A percentile compares a stretch with the other conserved stretches of the same genome.
phyloP scores from a whole-genome alignment of 192 early-diverging fungal species.

The Mortierella alpina region DNA sequence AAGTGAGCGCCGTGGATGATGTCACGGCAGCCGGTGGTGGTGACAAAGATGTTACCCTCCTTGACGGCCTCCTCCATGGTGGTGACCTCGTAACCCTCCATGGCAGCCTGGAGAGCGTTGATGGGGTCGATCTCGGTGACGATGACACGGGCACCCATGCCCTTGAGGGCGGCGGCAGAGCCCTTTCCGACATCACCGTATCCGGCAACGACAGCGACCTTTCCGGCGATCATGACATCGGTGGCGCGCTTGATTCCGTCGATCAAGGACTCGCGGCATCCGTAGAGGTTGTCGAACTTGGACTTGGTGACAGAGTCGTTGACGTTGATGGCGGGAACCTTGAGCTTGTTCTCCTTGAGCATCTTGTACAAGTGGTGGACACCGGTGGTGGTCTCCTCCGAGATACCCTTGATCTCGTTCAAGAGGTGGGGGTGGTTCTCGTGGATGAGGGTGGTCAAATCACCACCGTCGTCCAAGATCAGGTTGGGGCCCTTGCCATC shows the following conservation, averaged over 20 bases:
- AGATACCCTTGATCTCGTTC: conserved; percentile 90
- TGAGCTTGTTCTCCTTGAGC: conserved; percentile 96
- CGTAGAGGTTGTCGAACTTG: conserved; percentile 99
- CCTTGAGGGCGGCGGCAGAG: conserved; percentile 95
- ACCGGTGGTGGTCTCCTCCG: conserved; percentile 99
- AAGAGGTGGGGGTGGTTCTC: conserved; percentile 94
- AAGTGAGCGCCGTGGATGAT: conserved; percentile 95
- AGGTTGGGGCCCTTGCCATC: conserved; percentile 95
- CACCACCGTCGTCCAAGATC: conserved; percentile 99
- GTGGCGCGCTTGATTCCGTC: conserved; percentile 99
- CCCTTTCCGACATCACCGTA: conserved; percentile 99
- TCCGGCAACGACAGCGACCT: conserved; percentile 97
- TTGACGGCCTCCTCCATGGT: conserved; percentile 95
- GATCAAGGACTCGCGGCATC: conserved; percentile 98
- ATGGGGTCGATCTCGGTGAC: conserved; percentile 99
- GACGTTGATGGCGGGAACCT: conserved; percentile 99
- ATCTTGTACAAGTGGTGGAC: conserved; percentile 99
- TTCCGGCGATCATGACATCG: conserved; percentile 99
- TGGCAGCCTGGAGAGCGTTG: conserved; percentile 98
- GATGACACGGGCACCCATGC: conserved; percentile 98
- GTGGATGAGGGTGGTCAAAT: conserved; percentile 96
- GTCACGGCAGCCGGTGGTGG: conserved; percentile 98
- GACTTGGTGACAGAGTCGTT: conserved; percentile 99
- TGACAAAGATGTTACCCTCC: conserved; percentile 98
- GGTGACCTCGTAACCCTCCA: conserved; percentile 99